Base-by-base conservation (phyloP, 371 early-diverging fungal species). In the Syncephalastrum monosporum region DNA sequence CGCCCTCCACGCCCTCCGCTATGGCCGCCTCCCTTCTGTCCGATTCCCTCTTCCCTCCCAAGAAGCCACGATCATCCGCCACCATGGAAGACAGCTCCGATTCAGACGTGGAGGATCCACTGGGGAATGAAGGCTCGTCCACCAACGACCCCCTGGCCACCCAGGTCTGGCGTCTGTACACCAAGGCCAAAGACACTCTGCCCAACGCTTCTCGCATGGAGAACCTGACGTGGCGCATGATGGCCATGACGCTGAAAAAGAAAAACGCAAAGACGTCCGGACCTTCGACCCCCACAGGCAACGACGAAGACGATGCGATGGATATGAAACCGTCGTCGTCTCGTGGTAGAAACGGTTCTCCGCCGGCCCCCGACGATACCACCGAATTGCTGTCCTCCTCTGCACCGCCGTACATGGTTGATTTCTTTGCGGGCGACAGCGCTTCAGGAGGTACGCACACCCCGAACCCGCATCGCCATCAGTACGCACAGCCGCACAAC, bases 141-240 rank as follows among this genome's bases (percentile, higher is more conserved):
- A 79, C 72, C 52, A 76, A 74, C 27, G 82, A 84, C 60, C 79
- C 81, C 29, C 59, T 81, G 33, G 81, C 77, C 8, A 71, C 82
- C 3, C 75, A 82, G 46, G 71, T 88, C 44, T 87, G 87, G 87
- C 74, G 81, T 15, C 54, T 87, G 47, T 85, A 81, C 59, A 82
- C 84, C 15, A 83, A 83, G 63, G 82, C 85, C 17, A 83, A 83
- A 61, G 83, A 83, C 52, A 72, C 71, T 6, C 50, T 84, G 24
- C 83, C 84, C 14, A 71, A 87, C 33, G 84, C 81, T 38, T 71
- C 75, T 42, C 75, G 87, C n/a, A 59, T 85, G n/a, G 87, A 87
- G 60, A 87, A 87, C 61, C 47, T 84, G 33, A 79, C 84, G 4
- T 87, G 87, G 87, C 76, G 87, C n/a, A 77, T 80, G 70, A 84